Evolutionary conservation across 2,329 filamentous ascomycete species (phyloP), one percentile per base, ranked within the genome.

Genomic region (Pleomassaria siparia): DNA sequence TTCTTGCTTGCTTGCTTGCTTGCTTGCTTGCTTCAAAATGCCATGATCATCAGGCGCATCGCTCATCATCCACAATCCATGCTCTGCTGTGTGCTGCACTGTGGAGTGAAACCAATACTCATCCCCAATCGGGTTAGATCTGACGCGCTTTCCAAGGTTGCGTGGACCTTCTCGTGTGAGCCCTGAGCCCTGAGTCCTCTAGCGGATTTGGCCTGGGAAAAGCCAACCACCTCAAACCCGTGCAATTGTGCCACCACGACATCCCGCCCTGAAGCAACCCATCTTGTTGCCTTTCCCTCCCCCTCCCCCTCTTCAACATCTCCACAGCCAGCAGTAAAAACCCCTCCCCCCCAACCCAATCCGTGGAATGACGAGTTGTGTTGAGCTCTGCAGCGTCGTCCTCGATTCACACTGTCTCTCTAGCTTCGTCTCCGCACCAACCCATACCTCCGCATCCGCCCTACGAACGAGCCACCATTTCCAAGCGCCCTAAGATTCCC

Each of bases 401-500:
- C 16, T 26, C 37, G 37, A 40, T n/a, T n/a, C n/a, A n/a, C n/a
- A n/a, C n/a, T n/a, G n/a, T n/a, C n/a, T n/a, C n/a, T n/a, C n/a
- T 40, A 28, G 37, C 37, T 40, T 32, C 29, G 11, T 28, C 22
- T 24, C 18, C 32, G 32, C 45, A 24, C 32, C n/a, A 33, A 30
- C 20, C 8, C 25, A 26, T 47, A 39, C 33, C 47, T 46, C 48
- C 37, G 24, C 40, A 36, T 44, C 44, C 41, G 30, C 30, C 40
- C 30, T 9, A 24, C 20, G 12, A 48, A 21, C 30, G 36, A 46
- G 32, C 49, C 48, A 42, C 43, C 41, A 39, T 42, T 46, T 46
- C 39, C 50, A 48, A 48, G 32, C 48, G 46, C n/a, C 37, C 37
- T 21, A 13, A 40, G 36, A 16, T 11, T n/a, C n/a, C n/a, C n/a